Evolutionary conservation across 1,284 basidiomycete genomes (phyloP), one percentile per base, ranked within the genome.

Genomic region (Crucibulum cyathiforme): DNA sequence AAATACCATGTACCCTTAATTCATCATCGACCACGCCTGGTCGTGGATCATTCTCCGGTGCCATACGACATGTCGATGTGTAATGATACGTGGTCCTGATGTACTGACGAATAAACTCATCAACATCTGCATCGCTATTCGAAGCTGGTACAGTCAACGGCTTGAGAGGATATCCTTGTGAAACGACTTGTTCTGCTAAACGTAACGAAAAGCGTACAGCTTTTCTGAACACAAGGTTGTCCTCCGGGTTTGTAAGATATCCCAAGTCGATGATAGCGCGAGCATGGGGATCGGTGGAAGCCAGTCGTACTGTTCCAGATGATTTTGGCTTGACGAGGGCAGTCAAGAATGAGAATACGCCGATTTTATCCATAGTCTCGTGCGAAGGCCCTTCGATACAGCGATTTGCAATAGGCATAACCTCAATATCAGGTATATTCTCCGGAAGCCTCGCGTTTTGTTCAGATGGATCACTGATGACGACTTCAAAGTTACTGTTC

Each of bases 21-120:
- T 74, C 58, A 19, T 76, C 71, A 62, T 81, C 77, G 3, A 82
- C 73, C 5, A 81, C 81, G 13, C 78, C 80, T 3, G 61, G 59
- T 2, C 51, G 38, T 10, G 36, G 43, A 55, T 67, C 68, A 45
- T 67, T 58, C 7, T 70, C 63, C 1, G 63, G 61, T 3, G 68
- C 70, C 71, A 78, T 76, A 3, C 73, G 58, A 37, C 73, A 74
- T 5, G 77, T 72, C 5, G 71, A 74, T 8, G 68, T 53, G 35
- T 71, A 74, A 56, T 76, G 74, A 56, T 67, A 71, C 6, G 63
- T 58, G 0, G 67, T 68, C 10, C 59, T 57, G 8, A 63, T 31
- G 2, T 61, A 17, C 43, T 63, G 43, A 0, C 62, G 60, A 13
- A 71, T 69, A 46, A 70, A 74, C 8, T 67, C 52, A 43, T 74